A percentile compares a stretch with the other conserved stretches of the same genome.
phyloP scores from a whole-genome alignment of 768 basidiomycete genomes.

The Trametes gibbosa region DNA sequence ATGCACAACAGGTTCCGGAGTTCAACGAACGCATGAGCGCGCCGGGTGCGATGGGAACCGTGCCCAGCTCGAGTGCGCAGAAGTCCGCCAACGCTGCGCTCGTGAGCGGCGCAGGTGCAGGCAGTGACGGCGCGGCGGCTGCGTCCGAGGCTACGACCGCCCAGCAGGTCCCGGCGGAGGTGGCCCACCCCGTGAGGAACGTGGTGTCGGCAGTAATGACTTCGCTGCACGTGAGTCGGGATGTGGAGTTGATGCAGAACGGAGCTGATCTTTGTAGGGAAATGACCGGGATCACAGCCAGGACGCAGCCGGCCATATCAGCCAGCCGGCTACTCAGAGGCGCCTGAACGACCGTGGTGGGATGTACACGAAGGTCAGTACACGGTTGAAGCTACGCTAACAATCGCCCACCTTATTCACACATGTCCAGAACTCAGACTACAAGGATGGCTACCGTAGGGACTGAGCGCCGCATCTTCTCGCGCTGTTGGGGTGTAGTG shows the following conservation, averaged over 20 bases:
- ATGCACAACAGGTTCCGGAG: constrained; percentile 13
- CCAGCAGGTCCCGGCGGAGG: not conserved
- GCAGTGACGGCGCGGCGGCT: too few relatives aligned
- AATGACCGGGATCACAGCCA: not conserved
- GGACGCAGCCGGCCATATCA: constrained; percentile 8
- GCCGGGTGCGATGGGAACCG: not conserved
- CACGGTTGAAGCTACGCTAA: too few relatives aligned
- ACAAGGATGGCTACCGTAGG: constrained; percentile 13
- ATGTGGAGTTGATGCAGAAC: too few relatives aligned
- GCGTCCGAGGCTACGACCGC: too few relatives aligned
- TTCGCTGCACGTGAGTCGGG: constrained; percentile 14
- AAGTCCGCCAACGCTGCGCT: not conserved
- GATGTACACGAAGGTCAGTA: constrained; percentile 18
- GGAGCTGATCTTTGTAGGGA: not conserved
- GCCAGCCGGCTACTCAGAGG: constrained; percentile 6
- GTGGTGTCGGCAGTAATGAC: constrained; percentile 7
- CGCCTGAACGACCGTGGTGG: constrained; percentile 17
- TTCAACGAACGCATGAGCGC: constrained; percentile 15
- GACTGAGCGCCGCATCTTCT: not conserved
- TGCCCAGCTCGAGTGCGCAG: not conserved
- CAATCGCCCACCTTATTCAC: not conserved
- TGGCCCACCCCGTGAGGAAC: not conserved
- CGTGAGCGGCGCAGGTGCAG: too few relatives aligned
- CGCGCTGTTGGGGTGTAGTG: too few relatives aligned
- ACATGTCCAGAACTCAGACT: constrained; percentile 10